These are phyloP conservation scores for Boletus holoroseus DNA, from an alignment of 1,284 basidiomycete species.

Conservation along the genomic window DNA sequence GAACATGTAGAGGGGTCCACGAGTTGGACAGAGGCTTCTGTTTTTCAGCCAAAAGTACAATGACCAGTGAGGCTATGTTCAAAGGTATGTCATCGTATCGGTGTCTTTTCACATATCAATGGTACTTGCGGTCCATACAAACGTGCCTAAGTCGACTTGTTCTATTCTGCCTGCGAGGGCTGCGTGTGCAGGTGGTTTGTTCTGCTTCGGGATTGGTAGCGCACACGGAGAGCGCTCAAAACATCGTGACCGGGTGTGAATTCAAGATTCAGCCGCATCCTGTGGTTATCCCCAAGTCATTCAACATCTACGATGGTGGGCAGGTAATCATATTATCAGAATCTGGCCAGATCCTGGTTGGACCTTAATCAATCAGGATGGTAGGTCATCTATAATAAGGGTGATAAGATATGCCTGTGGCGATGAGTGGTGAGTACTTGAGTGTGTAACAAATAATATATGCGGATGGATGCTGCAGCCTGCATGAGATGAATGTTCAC, in stretches of 20 bases:
- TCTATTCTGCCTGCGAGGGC: neutral
- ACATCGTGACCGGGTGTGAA: neutral
- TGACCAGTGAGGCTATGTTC: neutral
- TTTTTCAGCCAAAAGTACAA: neutral
- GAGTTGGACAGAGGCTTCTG: neutral
- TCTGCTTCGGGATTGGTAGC: neutral
- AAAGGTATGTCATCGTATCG: neutral
- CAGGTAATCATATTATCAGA: neutral
- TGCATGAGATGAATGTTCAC: neutral
- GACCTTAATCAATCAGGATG: neutral
- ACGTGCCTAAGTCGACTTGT: neutral
- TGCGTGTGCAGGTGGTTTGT: neutral
- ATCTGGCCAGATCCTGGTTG: neutral
- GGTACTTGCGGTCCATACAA: neutral
- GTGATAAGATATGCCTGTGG: constrained; percentile 29
- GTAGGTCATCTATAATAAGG: constrained; percentile 26
- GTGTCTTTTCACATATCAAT: neutral
- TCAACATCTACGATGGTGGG: neutral
- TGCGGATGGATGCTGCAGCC: constrained; percentile 7
- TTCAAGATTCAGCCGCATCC: neutral
- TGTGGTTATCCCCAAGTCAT: neutral
- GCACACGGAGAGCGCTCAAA: neutral
- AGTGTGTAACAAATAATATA: constrained; percentile 23
- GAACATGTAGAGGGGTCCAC: neutral
- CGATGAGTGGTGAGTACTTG: constrained; percentile 31